Evolutionary conservation across 805 yeast species (phyloP), one percentile per base, ranked within the genome.

Genomic region (Starmerella floris): DNA sequence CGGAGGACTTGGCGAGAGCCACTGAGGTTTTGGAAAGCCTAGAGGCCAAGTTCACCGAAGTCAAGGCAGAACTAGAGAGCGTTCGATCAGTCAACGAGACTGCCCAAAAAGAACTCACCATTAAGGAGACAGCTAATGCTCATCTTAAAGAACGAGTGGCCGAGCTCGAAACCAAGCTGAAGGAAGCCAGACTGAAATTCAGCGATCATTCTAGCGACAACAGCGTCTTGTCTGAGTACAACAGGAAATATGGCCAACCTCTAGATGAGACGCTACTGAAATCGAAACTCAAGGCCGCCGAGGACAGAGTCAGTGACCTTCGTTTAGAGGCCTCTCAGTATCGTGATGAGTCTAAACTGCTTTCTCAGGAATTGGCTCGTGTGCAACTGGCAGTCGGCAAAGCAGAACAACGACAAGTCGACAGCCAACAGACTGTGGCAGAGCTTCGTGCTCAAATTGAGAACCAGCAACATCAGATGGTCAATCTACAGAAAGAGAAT

Each of bases 261-360:
- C n/a, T 23, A 13, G 39, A 31, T 8, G 35, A 35, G 16, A n/a
- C 26, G 6, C 30, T 35, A 44, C 10, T 51, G 50, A 46, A 55
- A 21, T 43, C 30, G n/a, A 58, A 50, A 35, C 45, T 48, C 30
- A 48, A 39, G 13, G 45, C 37, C 5, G 57, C 51, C 37, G 51
- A 51, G 40, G 53, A 41, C 34, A 51, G 57, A n/a, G 51, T 52
- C 20, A 54, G 53, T 28, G 57, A 59, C n/a, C 59, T 58, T 30
- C 63, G 62, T 20, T 52, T 41, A 17, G 60, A 60, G 39, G 48
- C 46, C 41, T 54, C 56, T 23, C 51, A 48, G 37, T 41, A 52
- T 1, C 50, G 52, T 20, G 62, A 56, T 39, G 60, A 56, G 35
- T 39, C 10, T 5, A 16, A 23, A n/a, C 9, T 11, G 9, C 30